Conservation (phyloP, 2,329 filamentous ascomycete species). For the Coniochaeta ligniaria region DNA sequence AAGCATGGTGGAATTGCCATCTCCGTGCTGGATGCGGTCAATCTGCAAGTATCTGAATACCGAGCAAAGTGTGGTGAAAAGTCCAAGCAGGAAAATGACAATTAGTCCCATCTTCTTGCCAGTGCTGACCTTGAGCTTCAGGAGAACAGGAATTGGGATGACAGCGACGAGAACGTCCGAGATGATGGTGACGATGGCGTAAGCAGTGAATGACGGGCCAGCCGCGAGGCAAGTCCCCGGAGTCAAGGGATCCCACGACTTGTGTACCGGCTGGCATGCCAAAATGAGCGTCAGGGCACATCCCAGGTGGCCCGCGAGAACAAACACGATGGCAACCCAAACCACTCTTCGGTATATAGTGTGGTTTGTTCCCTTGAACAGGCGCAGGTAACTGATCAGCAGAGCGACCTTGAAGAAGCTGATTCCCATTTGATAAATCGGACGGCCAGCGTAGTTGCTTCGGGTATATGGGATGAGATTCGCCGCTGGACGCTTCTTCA, state of each 20-base stretch:
- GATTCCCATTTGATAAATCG: conserved; percentile 47
- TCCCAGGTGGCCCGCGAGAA: conserved; percentile 39
- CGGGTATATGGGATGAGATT: conserved; percentile 36
- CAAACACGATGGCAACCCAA: conserved; percentile 32
- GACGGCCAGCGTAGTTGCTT: conserved; percentile 45
- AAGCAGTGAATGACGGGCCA: conserved; percentile 41
- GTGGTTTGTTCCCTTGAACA: conserved; percentile 40
- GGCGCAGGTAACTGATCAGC: conserved; percentile 42
- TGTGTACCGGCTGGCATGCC: conserved; percentile 39
- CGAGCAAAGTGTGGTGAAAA: conserved; percentile 49
- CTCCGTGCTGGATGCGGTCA: conserved; percentile 37
- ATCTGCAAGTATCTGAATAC: conserved; percentile 46
- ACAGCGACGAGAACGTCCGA: conserved; percentile 42
- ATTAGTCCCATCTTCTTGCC: conserved; percentile 44
- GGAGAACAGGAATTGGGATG: conserved; percentile 41
- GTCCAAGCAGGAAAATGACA: conserved; percentile 42
- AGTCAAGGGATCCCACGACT: conserved; percentile 35
- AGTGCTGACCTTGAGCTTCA: conserved; percentile 38
- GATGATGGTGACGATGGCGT: conserved; percentile 43
- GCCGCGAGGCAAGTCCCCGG: conserved; percentile 36
- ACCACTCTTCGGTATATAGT: conserved; percentile 34
- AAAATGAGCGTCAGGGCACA: conserved; percentile 42
- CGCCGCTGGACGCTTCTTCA: conserved; percentile 32
- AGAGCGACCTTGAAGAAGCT: conserved; percentile 50
- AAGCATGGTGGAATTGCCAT: conserved; percentile 49